These are phyloP conservation scores for Cokeromyces recurvatus DNA, from an alignment of 371 early-diverging fungal genomes.

Conservation along the genomic window DNA sequence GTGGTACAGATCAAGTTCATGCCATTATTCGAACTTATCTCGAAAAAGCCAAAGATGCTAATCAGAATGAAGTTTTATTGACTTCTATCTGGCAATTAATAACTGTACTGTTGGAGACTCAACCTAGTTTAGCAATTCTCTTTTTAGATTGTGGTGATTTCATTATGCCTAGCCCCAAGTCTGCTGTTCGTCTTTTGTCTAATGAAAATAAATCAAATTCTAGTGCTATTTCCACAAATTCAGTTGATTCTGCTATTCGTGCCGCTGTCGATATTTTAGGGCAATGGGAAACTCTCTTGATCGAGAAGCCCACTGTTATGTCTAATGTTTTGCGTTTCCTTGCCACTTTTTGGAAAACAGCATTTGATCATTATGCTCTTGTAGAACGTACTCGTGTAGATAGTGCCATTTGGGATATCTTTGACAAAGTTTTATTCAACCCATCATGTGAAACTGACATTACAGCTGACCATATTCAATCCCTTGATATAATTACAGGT, in stretches of 20 bases:
- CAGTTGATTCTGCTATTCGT: constrained; percentile 33
- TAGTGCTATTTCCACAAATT: not conserved
- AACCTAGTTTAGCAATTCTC: constrained; percentile 40
- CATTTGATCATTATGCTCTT: constrained; percentile 43
- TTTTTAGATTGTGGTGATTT: constrained; percentile 48
- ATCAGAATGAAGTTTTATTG: constrained; percentile 24
- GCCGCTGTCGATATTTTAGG: constrained; percentile 31
- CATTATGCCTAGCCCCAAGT: constrained; percentile 48
- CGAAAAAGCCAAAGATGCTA: constrained; percentile 27
- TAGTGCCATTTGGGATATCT: constrained; percentile 33
- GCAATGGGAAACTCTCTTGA: constrained; percentile 30
- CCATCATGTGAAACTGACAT: constrained; percentile 10
- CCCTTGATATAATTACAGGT: constrained; percentile 2
- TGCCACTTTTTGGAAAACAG: constrained; percentile 45
- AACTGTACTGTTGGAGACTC: constrained; percentile 32
- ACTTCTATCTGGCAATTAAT: constrained; percentile 41
- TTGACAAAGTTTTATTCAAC: constrained; percentile 35
- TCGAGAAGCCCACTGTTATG: constrained; percentile 33
- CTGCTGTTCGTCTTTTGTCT: constrained; percentile 42
- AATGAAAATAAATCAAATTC: constrained; percentile 23
- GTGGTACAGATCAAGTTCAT: constrained; percentile 35
- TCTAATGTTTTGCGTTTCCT: constrained; percentile 38
- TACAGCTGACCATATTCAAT: not conserved
- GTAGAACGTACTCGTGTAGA: constrained; percentile 44
- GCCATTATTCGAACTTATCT: constrained; percentile 32